Conservation (phyloP, 2,329 filamentous ascomycete species). For the Elsinoe necatrix region DNA sequence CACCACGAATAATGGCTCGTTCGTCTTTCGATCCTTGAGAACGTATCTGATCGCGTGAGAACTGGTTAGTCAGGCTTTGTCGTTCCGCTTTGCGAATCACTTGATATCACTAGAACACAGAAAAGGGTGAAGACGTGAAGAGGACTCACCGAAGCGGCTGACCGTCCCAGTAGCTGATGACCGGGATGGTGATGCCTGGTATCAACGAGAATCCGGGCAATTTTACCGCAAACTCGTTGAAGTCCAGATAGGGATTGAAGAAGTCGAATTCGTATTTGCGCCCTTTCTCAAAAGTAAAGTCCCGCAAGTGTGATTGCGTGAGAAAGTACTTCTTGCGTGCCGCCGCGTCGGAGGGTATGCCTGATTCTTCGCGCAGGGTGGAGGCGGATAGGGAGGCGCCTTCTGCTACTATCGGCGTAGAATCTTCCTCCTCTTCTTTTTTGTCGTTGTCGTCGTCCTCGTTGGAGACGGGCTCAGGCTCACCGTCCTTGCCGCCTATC, state of each 20-base stretch:
- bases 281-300: slow-evolving; percentile 54
- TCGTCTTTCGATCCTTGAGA: slow-evolving; percentile 68
- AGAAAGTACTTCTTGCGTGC: slow-evolving; percentile 55
- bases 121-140: slow-evolving; percentile 20
- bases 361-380: slow-evolving; percentile 31
- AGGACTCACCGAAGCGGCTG: slow-evolving; percentile 60
- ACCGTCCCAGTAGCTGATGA: slow-evolving; percentile 73
- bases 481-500: slow-evolving; percentile 46
- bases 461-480: slow-evolving; percentile 25
- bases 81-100: neutral
- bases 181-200: slow-evolving; percentile 60
- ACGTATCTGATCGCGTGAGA: slow-evolving; percentile 86
- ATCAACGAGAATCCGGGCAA: slow-evolving; percentile 50
- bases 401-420: slow-evolving; percentile 48
- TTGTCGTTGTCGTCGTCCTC: slow-evolving; percentile 29
- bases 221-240: slow-evolving; percentile 64
- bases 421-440: slow-evolving; percentile 56
- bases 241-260: slow-evolving; percentile 88
- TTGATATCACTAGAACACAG: slow-evolving; percentile 23
- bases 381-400: slow-evolving; percentile 38
- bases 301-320: slow-evolving; percentile 44
- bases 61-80: slow-evolving; percentile 38
- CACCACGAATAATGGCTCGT: slow-evolving; percentile 70
- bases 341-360: slow-evolving; percentile 34
- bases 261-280: slow-evolving; percentile 62